A percentile compares a stretch with the other conserved stretches of the same genome.
These are phyloP conservation scores for Aspergillus sp. DNA, from an alignment of 2,329 filamentous ascomycete species.

Conservation along the genomic window DNA sequence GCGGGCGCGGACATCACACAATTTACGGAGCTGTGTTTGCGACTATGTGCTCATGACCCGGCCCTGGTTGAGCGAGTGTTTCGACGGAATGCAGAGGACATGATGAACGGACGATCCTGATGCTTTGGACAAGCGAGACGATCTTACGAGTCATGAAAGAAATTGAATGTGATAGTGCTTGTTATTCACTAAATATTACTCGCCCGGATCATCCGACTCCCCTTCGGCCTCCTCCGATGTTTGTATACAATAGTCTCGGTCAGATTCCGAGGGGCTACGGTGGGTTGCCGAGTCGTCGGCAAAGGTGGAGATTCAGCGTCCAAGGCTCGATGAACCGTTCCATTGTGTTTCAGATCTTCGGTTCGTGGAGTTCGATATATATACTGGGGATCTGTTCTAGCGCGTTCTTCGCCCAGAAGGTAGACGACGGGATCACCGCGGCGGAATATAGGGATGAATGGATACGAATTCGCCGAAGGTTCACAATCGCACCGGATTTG, in stretches of 20 bases:
- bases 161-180: neutral
- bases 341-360: no score
- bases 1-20: conserved; percentile 55
- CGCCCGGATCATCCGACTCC: neutral
- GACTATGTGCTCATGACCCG: conserved; percentile 50
- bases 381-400: no score
- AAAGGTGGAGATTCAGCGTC: neutral
- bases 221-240: neutral
- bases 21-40: conserved; percentile 54
- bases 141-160: neutral
- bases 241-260: neutral
- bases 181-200: neutral
- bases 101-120: conserved; percentile 32
- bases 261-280: neutral
- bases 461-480: no score
- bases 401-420: no score
- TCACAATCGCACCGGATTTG: no score
- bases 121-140: neutral
- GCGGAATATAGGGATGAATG: no score
- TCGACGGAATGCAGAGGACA: conserved; percentile 53
- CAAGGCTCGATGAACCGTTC: no score
- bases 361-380: no score
- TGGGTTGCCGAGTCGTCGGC: conserved; percentile 5
- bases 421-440: no score
- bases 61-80: conserved; percentile 52